Conservation (phyloP, 2,329 filamentous ascomycete genomes). For the Fusarium torreyae region DNA sequence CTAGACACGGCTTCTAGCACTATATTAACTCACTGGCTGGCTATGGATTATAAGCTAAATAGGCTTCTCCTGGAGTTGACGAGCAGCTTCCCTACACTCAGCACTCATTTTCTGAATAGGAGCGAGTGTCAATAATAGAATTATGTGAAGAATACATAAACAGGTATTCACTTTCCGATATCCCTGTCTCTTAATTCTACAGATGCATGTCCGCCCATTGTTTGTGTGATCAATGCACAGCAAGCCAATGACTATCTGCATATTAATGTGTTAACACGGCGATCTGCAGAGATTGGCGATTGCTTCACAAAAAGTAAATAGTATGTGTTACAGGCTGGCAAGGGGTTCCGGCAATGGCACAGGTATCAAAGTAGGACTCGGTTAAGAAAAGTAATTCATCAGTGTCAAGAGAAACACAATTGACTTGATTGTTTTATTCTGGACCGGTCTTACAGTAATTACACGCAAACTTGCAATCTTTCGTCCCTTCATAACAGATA, state of each 20-base stretch:
- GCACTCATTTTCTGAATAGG: not conserved
- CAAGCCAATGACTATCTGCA: not conserved
- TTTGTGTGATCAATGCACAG: not conserved
- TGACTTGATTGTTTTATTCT: not conserved
- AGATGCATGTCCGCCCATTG: not conserved
- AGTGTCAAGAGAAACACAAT: not conserved
- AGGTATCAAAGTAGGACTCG: too few species aligned
- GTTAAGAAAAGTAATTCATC: too few species aligned
- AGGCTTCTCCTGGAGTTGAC: not conserved
- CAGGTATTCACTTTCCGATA: not conserved
- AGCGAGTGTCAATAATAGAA: not conserved
- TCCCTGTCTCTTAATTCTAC: not conserved
- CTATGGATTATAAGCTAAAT: not conserved
- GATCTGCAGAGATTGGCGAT: not conserved
- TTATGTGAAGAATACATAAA: not conserved
- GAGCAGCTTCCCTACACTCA: not conserved
- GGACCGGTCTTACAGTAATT: not conserved
- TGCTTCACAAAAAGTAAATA: not conserved
- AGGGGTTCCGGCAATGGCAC: too few species aligned
- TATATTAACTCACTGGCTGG: not conserved
- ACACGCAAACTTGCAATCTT: not conserved
- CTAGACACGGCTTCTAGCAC: not conserved
- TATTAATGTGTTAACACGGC: not conserved
- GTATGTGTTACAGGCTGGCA: not conserved
- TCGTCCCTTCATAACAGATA: slow-evolving; percentile 11